Evolutionary conservation across 345 rosid genomes (phyloP), one percentile per base, ranked within the genome.

Genomic region (Pseudoturritis turrita): DNA sequence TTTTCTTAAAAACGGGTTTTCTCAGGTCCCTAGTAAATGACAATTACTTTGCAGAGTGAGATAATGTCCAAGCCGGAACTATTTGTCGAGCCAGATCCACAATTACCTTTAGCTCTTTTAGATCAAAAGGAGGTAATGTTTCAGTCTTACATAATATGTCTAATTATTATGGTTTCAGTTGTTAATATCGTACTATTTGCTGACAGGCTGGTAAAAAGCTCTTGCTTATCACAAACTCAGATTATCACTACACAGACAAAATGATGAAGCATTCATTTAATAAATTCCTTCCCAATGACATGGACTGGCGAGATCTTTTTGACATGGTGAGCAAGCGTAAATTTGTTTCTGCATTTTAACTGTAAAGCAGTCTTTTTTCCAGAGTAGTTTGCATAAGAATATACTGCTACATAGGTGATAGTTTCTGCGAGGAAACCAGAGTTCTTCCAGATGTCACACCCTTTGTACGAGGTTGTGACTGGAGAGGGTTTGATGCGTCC

Each of bases 391-490:
- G 33, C 49, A 36, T 41, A 15, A n/a, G 18, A 57, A 21, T 50
- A n/a, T 13, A 3, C 45, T 45, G 9, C 15, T 40, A 44, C 80
- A 18, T 71, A 92, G 98, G 98, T 92, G 46, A 92, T 92, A 83
- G 90, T 93, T 46, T 93, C 98, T 21, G 96, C 98, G 15, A 90
- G 97, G 81, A 93, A 93, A 83, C 97, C 98, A 28, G 98, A 93
- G 82, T 93, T 93, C 85, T 93, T 93, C 80, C 98, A 93, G 83
- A 93, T 82, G 92, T 87, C 97, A 49, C 98, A 90, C 76, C 98
- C 98, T 36, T 58, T 93, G 60, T 89, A 93, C 35, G 98, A 93
- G 78, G 97, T 93, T 78, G 97, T 93, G 79, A 93, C 96, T 0
- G 96, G 90, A 49, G 98, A 90, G 76, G 97, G 97, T 55, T 83